Evolutionary conservation across 2,329 filamentous ascomycete genomes (phyloP).

Genomic region (Sclerotiophoma versabilis): DNA sequence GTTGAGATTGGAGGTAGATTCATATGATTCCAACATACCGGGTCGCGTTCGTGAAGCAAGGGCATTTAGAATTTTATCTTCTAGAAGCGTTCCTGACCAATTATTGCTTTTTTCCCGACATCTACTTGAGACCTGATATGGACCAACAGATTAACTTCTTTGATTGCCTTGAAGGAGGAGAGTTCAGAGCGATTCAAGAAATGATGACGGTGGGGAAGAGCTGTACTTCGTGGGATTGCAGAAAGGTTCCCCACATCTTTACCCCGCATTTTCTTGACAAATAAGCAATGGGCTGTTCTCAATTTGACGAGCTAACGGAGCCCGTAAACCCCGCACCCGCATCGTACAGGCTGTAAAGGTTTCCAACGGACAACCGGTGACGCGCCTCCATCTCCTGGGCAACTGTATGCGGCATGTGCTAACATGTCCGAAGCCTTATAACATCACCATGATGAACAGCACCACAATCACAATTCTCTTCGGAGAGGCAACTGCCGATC

Average conservation of each 20-base stretch:
- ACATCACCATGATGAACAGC: neutral
- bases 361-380: neutral
- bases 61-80: too few relatives aligned
- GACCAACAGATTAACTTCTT: too few relatives aligned
- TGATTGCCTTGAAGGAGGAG: neutral
- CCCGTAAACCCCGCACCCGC: conserved; percentile 1
- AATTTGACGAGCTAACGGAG: neutral
- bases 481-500: conserved; percentile 6
- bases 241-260: neutral
- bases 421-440: neutral
- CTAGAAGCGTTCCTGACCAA: too few relatives aligned
- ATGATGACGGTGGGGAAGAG: neutral
- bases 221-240: conserved; percentile 1
- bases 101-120: too few relatives aligned
- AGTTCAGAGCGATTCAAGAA: neutral
- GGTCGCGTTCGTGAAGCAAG: too few relatives aligned
- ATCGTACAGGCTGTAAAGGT: neutral
- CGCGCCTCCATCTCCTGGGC: too few relatives aligned
- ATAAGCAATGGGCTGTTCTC: neutral
- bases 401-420: neutral
- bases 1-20: too few relatives aligned
- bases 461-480: neutral
- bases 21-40: too few relatives aligned
- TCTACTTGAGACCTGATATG: neutral
- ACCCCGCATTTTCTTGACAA: neutral